Evolutionary conservation across 1,284 basidiomycete species (phyloP).

Genomic region (Omphalotus olearius): DNA sequence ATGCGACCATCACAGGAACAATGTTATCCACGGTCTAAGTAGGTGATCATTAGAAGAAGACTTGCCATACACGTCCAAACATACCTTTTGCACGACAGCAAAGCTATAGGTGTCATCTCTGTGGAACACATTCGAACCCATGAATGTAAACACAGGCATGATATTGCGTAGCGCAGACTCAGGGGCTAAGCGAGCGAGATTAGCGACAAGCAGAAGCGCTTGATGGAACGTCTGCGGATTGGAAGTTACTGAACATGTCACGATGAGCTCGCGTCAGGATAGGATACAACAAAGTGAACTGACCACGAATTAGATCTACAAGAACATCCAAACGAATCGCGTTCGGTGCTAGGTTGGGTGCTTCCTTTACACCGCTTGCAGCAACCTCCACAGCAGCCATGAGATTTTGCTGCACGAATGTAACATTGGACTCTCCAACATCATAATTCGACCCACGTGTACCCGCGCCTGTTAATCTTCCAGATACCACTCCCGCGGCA

Average conservation of each 20-base stretch:
- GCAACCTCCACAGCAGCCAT: constrained; percentile 78
- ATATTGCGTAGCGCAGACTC: constrained; percentile 92
- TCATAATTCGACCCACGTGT: no score
- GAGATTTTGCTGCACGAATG: constrained; percentile 83
- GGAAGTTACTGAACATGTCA: constrained; percentile 54
- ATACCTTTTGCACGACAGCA: constrained; percentile 88
- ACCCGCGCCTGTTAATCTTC: no score
- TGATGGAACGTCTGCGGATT: constrained; percentile 96
- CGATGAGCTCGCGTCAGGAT: constrained; percentile 9
- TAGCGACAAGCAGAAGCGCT: constrained; percentile 87
- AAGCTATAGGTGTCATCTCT: constrained; percentile 96
- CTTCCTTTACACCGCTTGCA: constrained; percentile 40
- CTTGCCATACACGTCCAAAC: not conserved
- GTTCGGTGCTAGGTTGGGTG: constrained; percentile 43
- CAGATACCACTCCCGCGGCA: constrained; percentile 21
- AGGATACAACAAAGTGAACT: constrained; percentile 18
- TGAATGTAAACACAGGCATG: constrained; percentile 99
- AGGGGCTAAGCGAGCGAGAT: constrained; percentile 79
- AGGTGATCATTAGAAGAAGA: not conserved
- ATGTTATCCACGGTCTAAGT: constrained; percentile 85
- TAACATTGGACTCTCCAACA: constrained; percentile 44
- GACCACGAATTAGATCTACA: constrained; percentile 83
- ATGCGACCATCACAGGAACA: constrained; percentile 87
- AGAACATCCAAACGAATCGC: constrained; percentile 74
- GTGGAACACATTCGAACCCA: constrained; percentile 95